Conservation (phyloP, 2,329 filamentous ascomycete species). For the Aspergillus sp. region DNA sequence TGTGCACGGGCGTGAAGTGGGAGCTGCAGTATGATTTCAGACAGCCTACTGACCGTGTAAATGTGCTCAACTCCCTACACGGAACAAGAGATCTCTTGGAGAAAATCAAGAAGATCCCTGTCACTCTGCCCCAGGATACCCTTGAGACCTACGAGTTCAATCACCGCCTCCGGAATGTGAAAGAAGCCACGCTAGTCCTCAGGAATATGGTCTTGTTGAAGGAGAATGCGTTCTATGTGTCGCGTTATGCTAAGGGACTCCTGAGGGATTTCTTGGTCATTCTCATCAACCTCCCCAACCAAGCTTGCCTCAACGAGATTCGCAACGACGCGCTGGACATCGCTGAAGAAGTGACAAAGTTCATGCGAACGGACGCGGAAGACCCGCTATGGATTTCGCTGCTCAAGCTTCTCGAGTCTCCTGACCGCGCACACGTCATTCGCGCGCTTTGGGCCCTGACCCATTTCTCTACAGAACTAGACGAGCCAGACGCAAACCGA, state of each 20-base stretch:
- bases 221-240: constrained; percentile 81
- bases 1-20: constrained; percentile 84
- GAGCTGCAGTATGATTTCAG: constrained; percentile 65
- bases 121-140: constrained; percentile 60
- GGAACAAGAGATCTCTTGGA: constrained; percentile 72
- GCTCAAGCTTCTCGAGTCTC: constrained; percentile 53
- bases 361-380: constrained; percentile 66
- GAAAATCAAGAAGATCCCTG: constrained; percentile 63
- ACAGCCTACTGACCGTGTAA: constrained; percentile 51
- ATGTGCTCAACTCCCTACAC: constrained; percentile 62
- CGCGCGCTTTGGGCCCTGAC: constrained; percentile 77
- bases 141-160: constrained; percentile 70
- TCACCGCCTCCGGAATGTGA: constrained; percentile 71
- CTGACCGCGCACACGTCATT: constrained; percentile 79
- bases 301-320: constrained; percentile 71
- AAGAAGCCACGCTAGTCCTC: constrained; percentile 81
- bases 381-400: constrained; percentile 79
- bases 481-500: constrained; percentile 66
- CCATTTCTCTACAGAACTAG: constrained; percentile 82
- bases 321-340: constrained; percentile 91
- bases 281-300: constrained; percentile 70
- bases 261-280: constrained; percentile 82
- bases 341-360: constrained; percentile 84
- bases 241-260: constrained; percentile 62
- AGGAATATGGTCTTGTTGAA: constrained; percentile 94